These are phyloP conservation scores for Neophaeococcomyces aloes DNA, from an alignment of 2,329 filamentous ascomycete genomes.

Conservation along the genomic window DNA sequence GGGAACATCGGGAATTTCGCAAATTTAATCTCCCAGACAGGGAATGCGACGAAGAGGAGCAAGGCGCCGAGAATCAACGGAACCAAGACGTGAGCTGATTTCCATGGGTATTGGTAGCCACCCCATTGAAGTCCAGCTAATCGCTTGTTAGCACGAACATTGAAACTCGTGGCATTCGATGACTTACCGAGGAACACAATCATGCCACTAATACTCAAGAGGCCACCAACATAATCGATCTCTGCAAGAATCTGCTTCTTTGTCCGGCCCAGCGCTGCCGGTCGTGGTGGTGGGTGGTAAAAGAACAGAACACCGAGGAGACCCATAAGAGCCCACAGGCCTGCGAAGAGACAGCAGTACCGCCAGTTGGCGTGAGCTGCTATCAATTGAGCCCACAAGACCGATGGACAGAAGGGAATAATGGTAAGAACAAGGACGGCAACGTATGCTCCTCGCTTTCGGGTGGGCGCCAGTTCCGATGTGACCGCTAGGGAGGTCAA, in stretches of 20 bases:
- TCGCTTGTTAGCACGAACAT: constrained; percentile 3
- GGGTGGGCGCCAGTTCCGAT: constrained; percentile 57
- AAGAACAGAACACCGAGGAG: constrained; percentile 33
- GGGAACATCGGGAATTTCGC: constrained; percentile 39
- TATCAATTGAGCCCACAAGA: constrained; percentile 51
- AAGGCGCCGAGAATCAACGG: constrained; percentile 36
- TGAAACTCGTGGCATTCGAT: neutral
- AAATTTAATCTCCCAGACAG: constrained; percentile 37
- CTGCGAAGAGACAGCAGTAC: constrained; percentile 13
- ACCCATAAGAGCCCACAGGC: constrained; percentile 33
- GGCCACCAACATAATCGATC: constrained; percentile 42
- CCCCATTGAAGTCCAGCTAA: constrained; percentile 41
- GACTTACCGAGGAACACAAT: constrained; percentile 28
- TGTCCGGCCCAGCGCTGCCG: constrained; percentile 24
- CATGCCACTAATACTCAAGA: constrained; percentile 38
- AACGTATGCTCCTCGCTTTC: constrained; percentile 54
- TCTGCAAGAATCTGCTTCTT: constrained; percentile 31
- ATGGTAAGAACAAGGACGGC: constrained; percentile 51
- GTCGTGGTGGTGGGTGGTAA: constrained; percentile 37
- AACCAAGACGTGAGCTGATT: constrained; percentile 34
- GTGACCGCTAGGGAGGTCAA: constrained; percentile 58
- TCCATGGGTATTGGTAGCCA: constrained; percentile 39
- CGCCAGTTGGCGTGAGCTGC: constrained; percentile 22
- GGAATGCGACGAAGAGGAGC: constrained; percentile 30
- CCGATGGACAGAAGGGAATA: constrained; percentile 51